Base-by-base conservation (phyloP, 306 rosid species). In the Nissolia schottii region DNA sequence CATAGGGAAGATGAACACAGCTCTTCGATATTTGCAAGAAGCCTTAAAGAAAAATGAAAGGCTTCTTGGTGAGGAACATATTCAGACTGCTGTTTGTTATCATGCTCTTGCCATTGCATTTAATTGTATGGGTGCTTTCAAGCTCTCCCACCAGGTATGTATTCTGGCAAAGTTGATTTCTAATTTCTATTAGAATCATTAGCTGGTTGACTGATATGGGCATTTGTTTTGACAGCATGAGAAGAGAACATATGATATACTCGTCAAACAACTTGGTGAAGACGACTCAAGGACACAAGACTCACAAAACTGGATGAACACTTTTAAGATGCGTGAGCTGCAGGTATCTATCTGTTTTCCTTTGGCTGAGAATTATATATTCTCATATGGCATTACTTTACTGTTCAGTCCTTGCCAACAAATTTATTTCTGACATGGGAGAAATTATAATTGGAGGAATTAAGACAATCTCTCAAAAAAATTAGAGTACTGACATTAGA, bases 21-120 rank as follows among this genome's bases (percentile, higher is more conserved):
- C 99, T 68, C 99, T 91, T 81, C 99, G 97, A 5, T 95, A 95
- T 92, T 84, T 95, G 86, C 99, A 95, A 85, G 96, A 95, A 82
- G 99, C 99, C 67, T 79, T 95, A 72, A 95, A 88, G 85, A 95
- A 95, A 86, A 95, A 95, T 32, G 96, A 95, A 77, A 89, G 96
- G 81, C 97, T 95, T 84, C 89, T 95, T 6, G 99, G 99, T 2
- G 93, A 89, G 78, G 97, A 95, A 78, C 99, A 95, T 80, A 95
- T 95, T 81, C 96, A 95, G 80, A 95, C 99, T 64, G 99, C 99
- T 69, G 99, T 89, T 53, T 95, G 99, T 87, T 95, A 95, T 82
- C 99, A 95, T 81, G 96, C 99, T 59, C 96, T 95, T 38, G 96
- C 99, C 66, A 89, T 89, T 76, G 97, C 99, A 74, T 95, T 87